Conservation (phyloP, 2,329 filamentous ascomycete genomes). For the Hypoxylon sp. region DNA sequence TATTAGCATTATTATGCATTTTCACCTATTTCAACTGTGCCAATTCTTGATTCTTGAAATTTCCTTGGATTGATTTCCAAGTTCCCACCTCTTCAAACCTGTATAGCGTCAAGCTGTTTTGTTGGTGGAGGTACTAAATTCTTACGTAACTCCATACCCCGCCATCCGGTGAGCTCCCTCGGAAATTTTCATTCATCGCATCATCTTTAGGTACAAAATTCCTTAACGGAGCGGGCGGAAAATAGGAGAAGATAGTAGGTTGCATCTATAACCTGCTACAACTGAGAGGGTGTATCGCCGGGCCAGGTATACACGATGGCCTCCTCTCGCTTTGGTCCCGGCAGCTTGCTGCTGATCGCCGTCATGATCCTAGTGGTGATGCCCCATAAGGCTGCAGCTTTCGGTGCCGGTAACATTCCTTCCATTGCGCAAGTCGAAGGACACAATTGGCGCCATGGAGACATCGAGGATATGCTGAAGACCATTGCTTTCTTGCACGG, state of each 20-base stretch:
- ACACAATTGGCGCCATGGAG: conserved; percentile 77
- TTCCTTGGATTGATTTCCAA: background rate
- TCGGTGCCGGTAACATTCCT: conserved; percentile 79
- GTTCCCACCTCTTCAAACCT: background rate
- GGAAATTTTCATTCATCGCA: background rate
- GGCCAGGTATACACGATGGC: conserved; percentile 56
- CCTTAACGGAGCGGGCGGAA: background rate
- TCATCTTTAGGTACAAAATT: background rate
- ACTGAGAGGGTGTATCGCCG: background rate
- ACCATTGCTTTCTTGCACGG: conserved; percentile 80
- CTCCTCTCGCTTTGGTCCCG: conserved; percentile 60
- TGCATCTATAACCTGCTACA: background rate
- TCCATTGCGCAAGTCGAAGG: conserved; percentile 72
- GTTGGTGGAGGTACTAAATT: conserved; percentile 11
- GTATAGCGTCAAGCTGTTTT: background rate
- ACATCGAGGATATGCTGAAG: conserved; percentile 86
- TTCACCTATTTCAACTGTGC: too few species aligned
- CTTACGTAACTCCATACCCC: conserved; percentile 25
- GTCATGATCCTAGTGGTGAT: conserved; percentile 67
- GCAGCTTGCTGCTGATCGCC: conserved; percentile 64
- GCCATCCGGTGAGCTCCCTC: conserved; percentile 9
- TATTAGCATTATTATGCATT: too few species aligned
- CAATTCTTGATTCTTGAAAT: background rate
- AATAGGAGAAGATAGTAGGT: background rate
- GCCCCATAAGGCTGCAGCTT: conserved; percentile 68